These are phyloP conservation scores for Bryoglossum gracile DNA, from an alignment of 495 filamentous ascomycete species.

Conservation along the genomic window DNA sequence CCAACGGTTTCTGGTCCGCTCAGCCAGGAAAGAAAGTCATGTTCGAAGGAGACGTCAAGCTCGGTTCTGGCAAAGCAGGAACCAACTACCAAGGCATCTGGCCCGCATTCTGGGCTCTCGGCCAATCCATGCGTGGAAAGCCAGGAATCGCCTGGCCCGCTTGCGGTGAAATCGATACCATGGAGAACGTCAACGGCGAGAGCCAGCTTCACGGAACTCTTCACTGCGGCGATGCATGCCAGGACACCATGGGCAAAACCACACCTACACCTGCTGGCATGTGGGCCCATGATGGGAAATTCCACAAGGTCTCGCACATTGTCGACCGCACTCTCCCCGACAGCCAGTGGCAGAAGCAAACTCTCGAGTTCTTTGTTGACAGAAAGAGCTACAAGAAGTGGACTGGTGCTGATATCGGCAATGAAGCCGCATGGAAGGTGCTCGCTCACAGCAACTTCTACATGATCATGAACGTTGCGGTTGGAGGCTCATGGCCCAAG, in stretches of 20 bases:
- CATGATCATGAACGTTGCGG: constrained; percentile 45
- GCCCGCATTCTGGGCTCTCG: constrained; percentile 49
- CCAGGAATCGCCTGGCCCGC: constrained; percentile 35
- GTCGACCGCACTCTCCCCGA: constrained; percentile 38
- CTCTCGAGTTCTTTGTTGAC: constrained; percentile 42
- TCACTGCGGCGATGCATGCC: constrained; percentile 41
- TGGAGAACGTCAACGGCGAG: constrained; percentile 42
- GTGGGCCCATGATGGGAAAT: too few relatives aligned
- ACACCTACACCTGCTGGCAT: constrained; percentile 28
- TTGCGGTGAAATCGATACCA: constrained; percentile 45
- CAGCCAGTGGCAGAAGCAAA: constrained; percentile 34
- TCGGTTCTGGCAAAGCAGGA: constrained; percentile 31
- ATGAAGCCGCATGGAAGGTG: constrained; percentile 32
- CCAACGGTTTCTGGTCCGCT: constrained; percentile 37
- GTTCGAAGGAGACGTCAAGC: constrained; percentile 36
- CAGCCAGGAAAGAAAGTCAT: constrained; percentile 31
- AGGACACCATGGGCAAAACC: constrained; percentile 37
- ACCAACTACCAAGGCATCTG: constrained; percentile 41
- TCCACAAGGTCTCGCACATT: constrained; percentile 40
- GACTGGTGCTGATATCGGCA: constrained; percentile 30
- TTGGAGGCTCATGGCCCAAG: constrained; percentile 38
- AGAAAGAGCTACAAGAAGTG: constrained; percentile 35
- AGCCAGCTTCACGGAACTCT: constrained; percentile 38
- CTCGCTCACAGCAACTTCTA: constrained; percentile 33
- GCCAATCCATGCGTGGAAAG: constrained; percentile 30